Evolutionary conservation across 1,139 yeast genomes (phyloP).

Genomic region (Debaryomycetaceae sp.): DNA sequence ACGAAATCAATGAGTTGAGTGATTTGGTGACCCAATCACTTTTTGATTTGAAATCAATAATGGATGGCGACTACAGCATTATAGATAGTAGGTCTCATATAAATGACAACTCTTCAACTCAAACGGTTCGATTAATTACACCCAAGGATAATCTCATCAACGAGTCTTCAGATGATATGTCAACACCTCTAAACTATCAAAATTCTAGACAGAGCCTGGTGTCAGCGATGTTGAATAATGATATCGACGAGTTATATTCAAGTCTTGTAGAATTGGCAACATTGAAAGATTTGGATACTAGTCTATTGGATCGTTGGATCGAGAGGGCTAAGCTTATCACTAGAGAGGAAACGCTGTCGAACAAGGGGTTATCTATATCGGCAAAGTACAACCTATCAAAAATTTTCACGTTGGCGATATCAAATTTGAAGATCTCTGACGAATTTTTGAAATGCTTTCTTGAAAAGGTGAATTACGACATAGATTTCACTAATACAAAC

Average conservation of each 20-base stretch:
- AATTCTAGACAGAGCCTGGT: conserved; percentile 5
- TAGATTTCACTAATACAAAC: conserved; percentile 37
- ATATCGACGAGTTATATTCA: conserved; percentile 62
- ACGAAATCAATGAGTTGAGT: conserved; percentile 79
- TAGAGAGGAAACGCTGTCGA: conserved; percentile 7
- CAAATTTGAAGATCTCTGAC: conserved; percentile 50
- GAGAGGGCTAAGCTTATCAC: conserved; percentile 42
- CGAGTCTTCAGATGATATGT: neutral
- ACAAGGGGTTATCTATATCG: conserved; percentile 1
- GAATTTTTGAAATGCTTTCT: conserved; percentile 44
- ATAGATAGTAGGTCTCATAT: neutral
- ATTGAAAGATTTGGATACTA: conserved; percentile 41
- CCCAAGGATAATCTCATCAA: neutral
- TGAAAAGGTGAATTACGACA: conserved; percentile 37
- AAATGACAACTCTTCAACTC: neutral
- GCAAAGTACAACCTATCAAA: conserved; percentile 50
- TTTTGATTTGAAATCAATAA: conserved; percentile 80
- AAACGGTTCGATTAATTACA: neutral
- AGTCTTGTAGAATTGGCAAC: conserved; percentile 63
- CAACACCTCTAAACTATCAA: neutral
- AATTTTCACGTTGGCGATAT: conserved; percentile 60
- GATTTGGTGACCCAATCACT: conserved; percentile 76
- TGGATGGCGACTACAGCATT: conserved; percentile 62
- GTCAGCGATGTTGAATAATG: conserved; percentile 22
- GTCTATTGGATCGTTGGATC: conserved; percentile 46